A percentile compares a stretch with the other conserved stretches of the same genome.
Evolutionary conservation across 164 flowering plant species (phyloP).

Genomic region (Chimonanthus praecox): DNA sequence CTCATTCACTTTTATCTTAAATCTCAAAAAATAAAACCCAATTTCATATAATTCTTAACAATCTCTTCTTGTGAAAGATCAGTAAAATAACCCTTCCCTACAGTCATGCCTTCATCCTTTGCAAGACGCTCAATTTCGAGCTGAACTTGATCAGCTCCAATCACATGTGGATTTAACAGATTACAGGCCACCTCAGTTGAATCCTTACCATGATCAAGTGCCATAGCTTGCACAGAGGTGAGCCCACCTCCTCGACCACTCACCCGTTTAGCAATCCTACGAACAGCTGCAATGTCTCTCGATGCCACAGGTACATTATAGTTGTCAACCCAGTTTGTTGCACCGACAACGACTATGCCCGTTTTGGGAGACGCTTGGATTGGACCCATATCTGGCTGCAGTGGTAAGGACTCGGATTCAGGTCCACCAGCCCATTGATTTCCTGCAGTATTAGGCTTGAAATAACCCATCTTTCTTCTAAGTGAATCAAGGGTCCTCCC

Average conservation of each 20-base stretch:
- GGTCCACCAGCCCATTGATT: constrained; percentile 63
- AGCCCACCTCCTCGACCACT: constrained; percentile 82
- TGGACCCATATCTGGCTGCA: constrained; percentile 61
- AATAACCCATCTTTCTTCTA: constrained; percentile 63
- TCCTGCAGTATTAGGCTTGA: constrained; percentile 53
- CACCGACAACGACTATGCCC: constrained; percentile 57
- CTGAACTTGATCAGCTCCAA: constrained; percentile 65
- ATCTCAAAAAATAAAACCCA: constrained; percentile 2
- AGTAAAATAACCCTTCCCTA: constrained; percentile 68
- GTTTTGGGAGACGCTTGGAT: constrained; percentile 28
- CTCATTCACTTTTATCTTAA: no score
- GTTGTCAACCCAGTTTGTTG: constrained; percentile 51
- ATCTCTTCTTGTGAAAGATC: constrained; percentile 60
- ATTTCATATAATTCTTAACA: constrained; percentile 24
- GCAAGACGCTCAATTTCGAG: constrained; percentile 52
- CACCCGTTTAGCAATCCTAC: constrained; percentile 53
- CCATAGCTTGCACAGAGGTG: constrained; percentile 62
- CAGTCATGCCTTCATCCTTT: constrained; percentile 53
- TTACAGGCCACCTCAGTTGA: constrained; percentile 67
- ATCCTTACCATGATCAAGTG: constrained; percentile 62
- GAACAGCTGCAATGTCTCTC: constrained; percentile 37
- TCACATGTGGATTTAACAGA: constrained; percentile 48
- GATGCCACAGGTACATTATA: constrained; percentile 67
- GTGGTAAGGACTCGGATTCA: constrained; percentile 31
- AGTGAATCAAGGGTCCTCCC: constrained; percentile 54